phyloP scores from a whole-genome alignment of 2,329 filamentous ascomycete genomes.

The Verticillium klebahnii region DNA sequence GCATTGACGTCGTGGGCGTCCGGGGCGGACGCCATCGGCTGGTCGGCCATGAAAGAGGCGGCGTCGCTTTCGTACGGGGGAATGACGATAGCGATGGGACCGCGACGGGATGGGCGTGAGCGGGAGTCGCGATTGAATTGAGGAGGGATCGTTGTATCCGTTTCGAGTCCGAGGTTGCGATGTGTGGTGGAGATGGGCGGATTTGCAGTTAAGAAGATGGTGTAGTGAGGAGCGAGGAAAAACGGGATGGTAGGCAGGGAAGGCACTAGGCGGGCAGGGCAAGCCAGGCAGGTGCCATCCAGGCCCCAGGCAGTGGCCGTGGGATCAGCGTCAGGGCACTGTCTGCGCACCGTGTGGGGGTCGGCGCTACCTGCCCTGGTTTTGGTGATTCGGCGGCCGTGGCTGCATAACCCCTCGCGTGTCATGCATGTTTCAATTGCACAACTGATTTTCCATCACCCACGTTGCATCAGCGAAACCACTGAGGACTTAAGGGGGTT shows the following conservation, averaged over 20 bases:
- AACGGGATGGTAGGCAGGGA: neutral
- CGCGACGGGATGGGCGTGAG: neutral
- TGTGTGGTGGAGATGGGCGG: slow-evolving; percentile 7
- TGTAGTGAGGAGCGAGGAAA: slow-evolving; percentile 5
- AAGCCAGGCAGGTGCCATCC: too few relatives aligned
- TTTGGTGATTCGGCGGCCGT: neutral
- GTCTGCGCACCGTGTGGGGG: neutral
- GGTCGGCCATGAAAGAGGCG: slow-evolving; percentile 10
- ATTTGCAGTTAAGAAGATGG: slow-evolving; percentile 10
- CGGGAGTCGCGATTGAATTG: slow-evolving; percentile 11
- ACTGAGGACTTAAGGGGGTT: neutral
- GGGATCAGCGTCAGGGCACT: neutral
- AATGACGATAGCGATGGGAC: neutral
- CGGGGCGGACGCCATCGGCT: slow-evolving; percentile 3
- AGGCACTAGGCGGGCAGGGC: too few relatives aligned
- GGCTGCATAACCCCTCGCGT: neutral
- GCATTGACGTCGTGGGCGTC: slow-evolving; percentile 8
- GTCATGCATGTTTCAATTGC: neutral
- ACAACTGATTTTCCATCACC: neutral
- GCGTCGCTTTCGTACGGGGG: neutral
- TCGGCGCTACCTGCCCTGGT: neutral
- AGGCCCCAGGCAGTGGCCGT: too few relatives aligned
- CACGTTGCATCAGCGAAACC: neutral
- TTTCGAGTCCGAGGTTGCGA: slow-evolving; percentile 4
- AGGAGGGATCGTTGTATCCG: slow-evolving; percentile 14